Percentiles rank a stretch among this genome's conserved stretches.
Evolutionary conservation across 169 alveolate species (phyloP).

Genomic region (Plasmodium adleri): DNA sequence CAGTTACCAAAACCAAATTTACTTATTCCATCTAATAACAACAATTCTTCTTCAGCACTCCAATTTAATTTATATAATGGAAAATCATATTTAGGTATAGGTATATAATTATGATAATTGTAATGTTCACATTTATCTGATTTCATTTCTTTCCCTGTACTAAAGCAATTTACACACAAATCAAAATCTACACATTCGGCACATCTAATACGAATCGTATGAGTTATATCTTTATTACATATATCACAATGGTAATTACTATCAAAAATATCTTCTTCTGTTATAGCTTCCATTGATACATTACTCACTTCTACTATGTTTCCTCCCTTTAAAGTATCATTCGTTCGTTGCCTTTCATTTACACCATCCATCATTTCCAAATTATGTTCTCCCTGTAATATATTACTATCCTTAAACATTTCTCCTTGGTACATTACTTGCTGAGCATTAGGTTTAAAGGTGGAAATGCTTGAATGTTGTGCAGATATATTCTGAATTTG

Average conservation of each 20-base stretch:
- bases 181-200: conserved; percentile 93
- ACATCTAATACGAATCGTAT: conserved; percentile 88
- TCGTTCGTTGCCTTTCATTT: conserved; percentile 67
- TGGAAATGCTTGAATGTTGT: conserved; percentile 25
- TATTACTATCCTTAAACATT: conserved; percentile 22
- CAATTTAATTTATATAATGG: conserved; percentile 87
- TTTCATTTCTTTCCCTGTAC: conserved; percentile 89
- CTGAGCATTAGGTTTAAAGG: conserved; percentile 2
- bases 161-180: conserved; percentile 90
- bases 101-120: conserved; percentile 90
- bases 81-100: conserved; percentile 91
- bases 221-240: conserved; percentile 83
- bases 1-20: conserved; percentile 94
- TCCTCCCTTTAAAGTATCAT: background rate
- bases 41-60: conserved; percentile 94
- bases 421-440: background rate
- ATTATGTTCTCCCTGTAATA: conserved; percentile 20
- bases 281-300: conserved; percentile 27
- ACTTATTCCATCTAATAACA: conserved; percentile 91
- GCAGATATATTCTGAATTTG: background rate
- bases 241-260: conserved; percentile 85
- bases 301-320: background rate
- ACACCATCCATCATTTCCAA: conserved; percentile 40
- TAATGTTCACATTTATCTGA: conserved; percentile 84
- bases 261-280: conserved; percentile 68